Base-by-base conservation (phyloP, 768 basidiomycete species). In the Asterophora lycoperdoides region DNA sequence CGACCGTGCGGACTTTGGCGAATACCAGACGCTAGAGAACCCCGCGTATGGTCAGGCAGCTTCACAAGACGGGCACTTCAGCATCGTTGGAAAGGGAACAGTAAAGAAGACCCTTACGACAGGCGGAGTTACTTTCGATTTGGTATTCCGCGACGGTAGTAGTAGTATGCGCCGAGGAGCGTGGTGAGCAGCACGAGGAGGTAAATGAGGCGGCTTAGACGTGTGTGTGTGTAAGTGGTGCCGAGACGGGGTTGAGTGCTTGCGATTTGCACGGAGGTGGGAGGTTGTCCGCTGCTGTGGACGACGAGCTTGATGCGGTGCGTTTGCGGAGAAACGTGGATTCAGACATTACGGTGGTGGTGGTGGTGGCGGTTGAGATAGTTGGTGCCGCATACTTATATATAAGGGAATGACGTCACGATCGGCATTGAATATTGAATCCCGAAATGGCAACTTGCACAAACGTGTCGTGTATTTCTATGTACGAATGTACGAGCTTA, bases 151-250 rank as follows among this genome's bases (percentile, higher is more conserved):
- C 23, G 6, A 23, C 76, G 70, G 52, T 77, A 84, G 3, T 72
- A 57, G 60, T 83, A 83, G 62, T 76, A 81, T 5, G 65, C 71
- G 15, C 69, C 59, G 17, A 81, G 55, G 11, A 80, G 56, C 2
- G 72, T 56, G 11, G 69, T 69, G 39, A 75, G 52, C 8, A 72
- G 34, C 20, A 72, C 60, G 44, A 84, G 57, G 44, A 68, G 50
- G 60, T 83, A 81, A 30, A 80, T 73, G 62, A 86, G 71, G 17
- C 62, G 71, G 54, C 56, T 52, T 18, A 81, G 68, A n/a, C 74
- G 66, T 3, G 72, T 69, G 32, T 68, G 58, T 17, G 69, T 17
- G 69, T 61, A 20, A 79, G 64, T 7, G 80, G 79, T 5, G 73
- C 72, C 0, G 70, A 66, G 55, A 80, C 77, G 11, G 52, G 54